Evolutionary conservation across 2,329 filamentous ascomycete species (phyloP).

Genomic region (Monosporascus ibericus): DNA sequence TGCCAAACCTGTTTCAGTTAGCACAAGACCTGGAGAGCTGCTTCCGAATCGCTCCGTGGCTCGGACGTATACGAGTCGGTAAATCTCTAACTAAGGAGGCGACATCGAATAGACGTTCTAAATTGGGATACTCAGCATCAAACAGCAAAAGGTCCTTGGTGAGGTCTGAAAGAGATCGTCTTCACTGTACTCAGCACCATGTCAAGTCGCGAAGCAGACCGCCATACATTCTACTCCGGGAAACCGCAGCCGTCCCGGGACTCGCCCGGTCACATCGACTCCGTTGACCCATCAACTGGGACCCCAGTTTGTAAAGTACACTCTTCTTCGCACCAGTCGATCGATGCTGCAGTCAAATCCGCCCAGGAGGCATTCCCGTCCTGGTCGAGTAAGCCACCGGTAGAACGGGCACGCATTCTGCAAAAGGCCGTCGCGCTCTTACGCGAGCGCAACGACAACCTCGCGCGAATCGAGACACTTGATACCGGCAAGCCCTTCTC

Average conservation of each 20-base stretch:
- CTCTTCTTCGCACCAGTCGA: constrained; percentile 57
- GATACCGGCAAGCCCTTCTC: constrained; percentile 84
- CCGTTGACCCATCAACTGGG: constrained; percentile 68
- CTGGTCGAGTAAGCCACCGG: constrained; percentile 72
- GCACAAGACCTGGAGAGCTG: not conserved
- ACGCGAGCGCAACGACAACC: constrained; percentile 69
- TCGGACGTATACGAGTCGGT: constrained; percentile 5
- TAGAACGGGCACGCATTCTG: constrained; percentile 70
- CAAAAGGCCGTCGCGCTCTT: constrained; percentile 70
- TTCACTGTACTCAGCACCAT: constrained; percentile 9
- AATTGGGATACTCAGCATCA: no score
- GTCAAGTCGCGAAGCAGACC: constrained; percentile 25
- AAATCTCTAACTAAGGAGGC: no score
- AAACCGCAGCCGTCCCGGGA: constrained; percentile 54
- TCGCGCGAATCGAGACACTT: constrained; percentile 72
- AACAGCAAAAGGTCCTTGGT: not conserved
- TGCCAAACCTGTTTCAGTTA: no score
- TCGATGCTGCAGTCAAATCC: constrained; percentile 67
- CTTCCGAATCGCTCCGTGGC: not conserved
- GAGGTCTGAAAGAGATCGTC: no score
- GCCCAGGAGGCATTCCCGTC: constrained; percentile 65
- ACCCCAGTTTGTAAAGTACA: constrained; percentile 66
- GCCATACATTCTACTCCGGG: constrained; percentile 72
- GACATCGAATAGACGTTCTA: no score
- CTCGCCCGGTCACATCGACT: constrained; percentile 59